phyloP scores from a whole-genome alignment of 2,329 filamentous ascomycete species.

The Talaromyces marneffei region DNA sequence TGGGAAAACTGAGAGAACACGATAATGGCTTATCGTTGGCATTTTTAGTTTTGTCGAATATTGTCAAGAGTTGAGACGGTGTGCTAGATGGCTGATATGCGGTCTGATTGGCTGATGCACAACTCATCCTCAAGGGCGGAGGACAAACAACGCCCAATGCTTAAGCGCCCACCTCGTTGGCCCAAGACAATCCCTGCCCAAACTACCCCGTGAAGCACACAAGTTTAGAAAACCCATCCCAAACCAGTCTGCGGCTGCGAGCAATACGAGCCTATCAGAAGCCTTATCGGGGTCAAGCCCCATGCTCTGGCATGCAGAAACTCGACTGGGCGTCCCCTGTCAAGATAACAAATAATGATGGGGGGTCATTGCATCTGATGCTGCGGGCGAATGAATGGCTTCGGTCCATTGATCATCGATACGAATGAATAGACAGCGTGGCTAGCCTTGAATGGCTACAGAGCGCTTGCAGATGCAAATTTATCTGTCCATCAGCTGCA shows the following conservation, averaged over 20 bases:
- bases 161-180: constrained; percentile 9
- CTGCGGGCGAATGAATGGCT: constrained; percentile 10
- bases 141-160: constrained; percentile 2
- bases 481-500: constrained; percentile 2
- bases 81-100: not conserved
- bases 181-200: constrained; percentile 2
- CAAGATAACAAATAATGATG: constrained; percentile 4
- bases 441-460: constrained; percentile 7
- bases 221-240: not conserved
- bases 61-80: not conserved
- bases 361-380: not conserved
- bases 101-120: constrained; percentile 7
- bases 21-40: not conserved
- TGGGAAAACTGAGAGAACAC: not conserved
- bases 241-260: not conserved
- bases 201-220: not conserved
- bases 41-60: not conserved
- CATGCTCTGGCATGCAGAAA: constrained; percentile 3
- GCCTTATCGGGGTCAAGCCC: not conserved
- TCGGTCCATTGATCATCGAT: not conserved
- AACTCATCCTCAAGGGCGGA: not conserved
- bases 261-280: constrained; percentile 6
- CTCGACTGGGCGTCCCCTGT: constrained; percentile 8
- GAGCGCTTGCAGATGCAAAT: constrained; percentile 6
- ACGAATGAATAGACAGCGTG: not conserved